phyloP scores from a whole-genome alignment of 441 rosid genomes.

The Arabidopsis hybrid region DNA sequence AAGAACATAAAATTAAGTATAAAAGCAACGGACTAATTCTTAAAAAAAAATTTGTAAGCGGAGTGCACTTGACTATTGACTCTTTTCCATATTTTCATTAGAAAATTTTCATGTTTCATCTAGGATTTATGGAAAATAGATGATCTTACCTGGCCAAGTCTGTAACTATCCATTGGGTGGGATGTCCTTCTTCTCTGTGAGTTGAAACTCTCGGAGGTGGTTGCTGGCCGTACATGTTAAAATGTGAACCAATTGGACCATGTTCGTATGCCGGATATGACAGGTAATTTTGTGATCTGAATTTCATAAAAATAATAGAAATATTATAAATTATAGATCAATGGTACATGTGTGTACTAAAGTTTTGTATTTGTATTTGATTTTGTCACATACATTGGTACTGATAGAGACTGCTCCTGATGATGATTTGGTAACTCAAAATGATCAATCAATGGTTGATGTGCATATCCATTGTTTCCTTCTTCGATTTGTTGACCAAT shows the following conservation, averaged over 20 bases:
- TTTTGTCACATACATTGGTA: conserved; percentile 25
- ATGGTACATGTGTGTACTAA: neutral
- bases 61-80: neutral
- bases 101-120: neutral
- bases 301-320: conserved; percentile 1
- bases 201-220: neutral
- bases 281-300: conserved; percentile 14
- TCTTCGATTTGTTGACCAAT: neutral
- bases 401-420: conserved; percentile 2
- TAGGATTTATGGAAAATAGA: neutral
- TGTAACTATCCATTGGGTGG: neutral
- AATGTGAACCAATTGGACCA: conserved; percentile 4
- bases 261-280: conserved; percentile 11
- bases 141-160: conserved; percentile 7
- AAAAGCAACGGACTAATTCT: neutral
- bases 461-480: conserved; percentile 11
- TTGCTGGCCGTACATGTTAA: conserved; percentile 19
- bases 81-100: neutral
- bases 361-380: neutral
- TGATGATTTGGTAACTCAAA: conserved; percentile 11
- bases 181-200: neutral
- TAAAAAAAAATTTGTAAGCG: neutral
- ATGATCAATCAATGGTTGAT: conserved; percentile 13
- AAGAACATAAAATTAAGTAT: neutral
- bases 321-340: neutral